Conservation (phyloP, 129 eudicot genomes). For the Tagetes erecta region DNA sequence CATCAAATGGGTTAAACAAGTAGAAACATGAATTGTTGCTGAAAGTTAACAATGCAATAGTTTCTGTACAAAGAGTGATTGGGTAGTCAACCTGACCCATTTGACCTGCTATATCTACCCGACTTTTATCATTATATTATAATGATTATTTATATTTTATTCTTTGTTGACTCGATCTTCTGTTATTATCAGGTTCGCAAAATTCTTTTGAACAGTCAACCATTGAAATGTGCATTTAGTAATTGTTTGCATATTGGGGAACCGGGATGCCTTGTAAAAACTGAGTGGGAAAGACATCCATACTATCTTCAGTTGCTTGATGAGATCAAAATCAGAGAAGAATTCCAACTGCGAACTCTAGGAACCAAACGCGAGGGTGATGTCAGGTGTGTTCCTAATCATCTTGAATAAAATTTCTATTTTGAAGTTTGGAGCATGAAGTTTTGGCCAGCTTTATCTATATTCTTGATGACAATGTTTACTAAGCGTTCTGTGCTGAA, state of each 20-base stretch:
- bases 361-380: slow-evolving; percentile 95
- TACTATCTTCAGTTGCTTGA: slow-evolving; percentile 82
- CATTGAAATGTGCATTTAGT: slow-evolving; percentile 64
- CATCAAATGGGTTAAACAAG: slow-evolving; percentile 1
- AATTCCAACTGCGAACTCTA: slow-evolving; percentile 66
- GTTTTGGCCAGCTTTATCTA: background rate
- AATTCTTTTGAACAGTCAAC: slow-evolving; percentile 51
- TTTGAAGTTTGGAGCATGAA: background rate
- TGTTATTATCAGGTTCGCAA: slow-evolving; percentile 51
- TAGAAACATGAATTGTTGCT: background rate
- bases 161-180: slow-evolving; percentile 14
- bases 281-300: slow-evolving; percentile 86
- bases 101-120: background rate
- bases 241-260: slow-evolving; percentile 89
- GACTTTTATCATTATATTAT: background rate
- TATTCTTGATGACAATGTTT: background rate
- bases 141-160: background rate
- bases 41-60: background rate
- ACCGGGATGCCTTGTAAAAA: slow-evolving; percentile 74
- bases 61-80: background rate
- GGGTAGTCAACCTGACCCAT: background rate
- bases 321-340: slow-evolving; percentile 87
- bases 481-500: background rate
- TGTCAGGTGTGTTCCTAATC: slow-evolving; percentile 56
- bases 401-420: background rate